Evolutionary conservation across 768 basidiomycete genomes (phyloP), one percentile per base, ranked within the genome.

Genomic region (Podaxis pistillaris): DNA sequence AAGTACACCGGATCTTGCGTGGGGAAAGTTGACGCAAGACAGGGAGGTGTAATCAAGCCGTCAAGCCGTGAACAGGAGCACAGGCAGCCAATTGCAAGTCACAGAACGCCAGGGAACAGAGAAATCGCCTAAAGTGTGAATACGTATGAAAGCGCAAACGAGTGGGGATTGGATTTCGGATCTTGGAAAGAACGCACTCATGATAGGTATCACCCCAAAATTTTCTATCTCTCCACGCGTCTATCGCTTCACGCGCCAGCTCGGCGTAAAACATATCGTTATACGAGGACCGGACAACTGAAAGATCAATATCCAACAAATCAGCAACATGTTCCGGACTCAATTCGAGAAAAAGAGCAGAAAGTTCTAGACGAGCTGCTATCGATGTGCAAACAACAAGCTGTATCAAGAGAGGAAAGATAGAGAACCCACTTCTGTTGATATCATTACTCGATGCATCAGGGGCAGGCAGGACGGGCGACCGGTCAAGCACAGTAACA

Each of bases 201-300:
- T 92, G 91, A 74, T 95, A 97, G 53, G 82, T 81, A 59, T 85
- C 84, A n/a, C 79, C 79, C 89, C 90, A 93, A 69, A 77, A 77
- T 46, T 79, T 77, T 30, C 76, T 75, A n/a, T 83, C 76, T 68
- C 85, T 90, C 94, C 94, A 96, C 9, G 80, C 75, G 3, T 73
- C 68, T 57, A 97, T 90, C 8, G 94, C 93, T 53, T 94, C 89
- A 49, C 86, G 82, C 3, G 90, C 90, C 2, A 97, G 78, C 41
- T 77, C 73, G 13, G 91, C 72, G 67, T 94, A 92, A 69, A 89
- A 89, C 0, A 71, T 60, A 68, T 93, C 90, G 4, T 80, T 71
- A 68, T 94, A 94, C 4, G 87, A 86, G 37, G 86, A 88, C 63
- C 93, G 82, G 19, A 94, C 84, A 68, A 93, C 90, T 92, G 64